Conservation (phyloP, 2,329 filamentous ascomycete genomes). For the Hypoxylon sp. region DNA sequence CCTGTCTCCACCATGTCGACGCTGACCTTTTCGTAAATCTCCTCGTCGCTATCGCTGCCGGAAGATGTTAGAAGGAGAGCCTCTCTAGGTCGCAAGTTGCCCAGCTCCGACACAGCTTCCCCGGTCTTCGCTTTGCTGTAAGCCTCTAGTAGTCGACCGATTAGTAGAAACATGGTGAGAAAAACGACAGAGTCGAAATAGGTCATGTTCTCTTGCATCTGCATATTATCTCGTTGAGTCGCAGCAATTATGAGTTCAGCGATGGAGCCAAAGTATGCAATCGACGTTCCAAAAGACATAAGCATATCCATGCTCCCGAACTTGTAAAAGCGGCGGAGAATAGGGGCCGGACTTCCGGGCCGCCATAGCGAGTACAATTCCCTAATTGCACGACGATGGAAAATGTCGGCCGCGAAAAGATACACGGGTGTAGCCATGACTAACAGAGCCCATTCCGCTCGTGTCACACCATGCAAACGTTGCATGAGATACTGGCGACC, state of each 20-base stretch:
- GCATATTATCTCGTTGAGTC: not conserved
- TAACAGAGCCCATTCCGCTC: conserved; percentile 20
- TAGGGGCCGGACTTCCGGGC: conserved; percentile 10
- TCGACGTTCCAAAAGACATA: conserved; percentile 18
- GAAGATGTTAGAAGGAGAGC: conserved; percentile 15
- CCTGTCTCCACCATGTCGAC: conserved; percentile 20
- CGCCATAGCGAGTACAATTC: conserved; percentile 18
- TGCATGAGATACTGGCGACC: conserved; percentile 23
- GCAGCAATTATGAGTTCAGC: conserved; percentile 14
- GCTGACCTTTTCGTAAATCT: conserved; percentile 16
- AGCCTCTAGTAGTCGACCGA: conserved; percentile 18
- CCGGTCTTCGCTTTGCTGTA: conserved; percentile 28
- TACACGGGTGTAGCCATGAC: conserved; percentile 25
- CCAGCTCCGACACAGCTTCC: conserved; percentile 19
- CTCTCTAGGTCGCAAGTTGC: conserved; percentile 19
- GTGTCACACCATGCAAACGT: conserved; percentile 8
- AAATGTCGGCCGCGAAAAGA: conserved; percentile 18
- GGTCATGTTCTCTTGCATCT: conserved; percentile 21
- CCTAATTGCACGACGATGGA: conserved; percentile 16
- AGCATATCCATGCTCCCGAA: conserved; percentile 23
- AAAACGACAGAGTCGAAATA: conserved; percentile 31
- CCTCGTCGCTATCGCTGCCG: not conserved
- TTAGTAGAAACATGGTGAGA: conserved; percentile 23
- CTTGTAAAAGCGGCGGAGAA: conserved; percentile 21
- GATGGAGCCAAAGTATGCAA: conserved; percentile 15